These are phyloP conservation scores for Cyclostephanos tholiformis DNA, from an alignment of 108 stramenopile genomes.

Conservation along the genomic window DNA sequence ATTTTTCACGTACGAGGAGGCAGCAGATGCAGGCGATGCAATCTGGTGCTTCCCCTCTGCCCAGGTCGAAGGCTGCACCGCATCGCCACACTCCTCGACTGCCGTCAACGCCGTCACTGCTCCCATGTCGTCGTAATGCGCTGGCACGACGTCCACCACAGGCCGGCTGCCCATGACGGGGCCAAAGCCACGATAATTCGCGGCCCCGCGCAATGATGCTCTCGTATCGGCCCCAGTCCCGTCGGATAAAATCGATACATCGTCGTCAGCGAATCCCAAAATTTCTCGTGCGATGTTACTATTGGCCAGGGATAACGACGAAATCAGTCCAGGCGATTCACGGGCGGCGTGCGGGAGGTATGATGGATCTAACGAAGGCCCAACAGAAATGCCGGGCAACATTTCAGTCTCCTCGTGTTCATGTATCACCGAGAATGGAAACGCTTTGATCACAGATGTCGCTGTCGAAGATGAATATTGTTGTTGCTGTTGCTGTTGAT, in stretches of 20 bases:
- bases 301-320: conserved; percentile 8
- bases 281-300: conserved; percentile 17
- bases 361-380: not conserved
- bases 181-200: conserved; percentile 1
- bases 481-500: not conserved
- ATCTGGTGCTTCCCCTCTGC: not conserved
- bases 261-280: conserved; percentile 32
- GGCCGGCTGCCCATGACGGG: conserved; percentile 1
- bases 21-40: conserved; percentile 1
- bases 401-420: conserved; percentile 24
- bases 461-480: not conserved
- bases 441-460: too few species aligned
- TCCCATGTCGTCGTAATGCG: not conserved
- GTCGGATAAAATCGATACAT: conserved; percentile 39
- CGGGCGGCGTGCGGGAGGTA: not conserved
- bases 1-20: not conserved
- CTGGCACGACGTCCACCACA: conserved; percentile 9
- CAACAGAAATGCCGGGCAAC: not conserved
- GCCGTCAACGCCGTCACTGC: not conserved
- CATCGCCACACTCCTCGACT: not conserved
- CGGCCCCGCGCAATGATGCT: not conserved
- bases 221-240: conserved; percentile 14
- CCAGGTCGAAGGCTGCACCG: not conserved
- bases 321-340: conserved; percentile 1
- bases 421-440: conserved; percentile 6